These are phyloP conservation scores for Sclerotiophoma versabilis DNA, from an alignment of 2,329 filamentous ascomycete genomes.

Conservation along the genomic window DNA sequence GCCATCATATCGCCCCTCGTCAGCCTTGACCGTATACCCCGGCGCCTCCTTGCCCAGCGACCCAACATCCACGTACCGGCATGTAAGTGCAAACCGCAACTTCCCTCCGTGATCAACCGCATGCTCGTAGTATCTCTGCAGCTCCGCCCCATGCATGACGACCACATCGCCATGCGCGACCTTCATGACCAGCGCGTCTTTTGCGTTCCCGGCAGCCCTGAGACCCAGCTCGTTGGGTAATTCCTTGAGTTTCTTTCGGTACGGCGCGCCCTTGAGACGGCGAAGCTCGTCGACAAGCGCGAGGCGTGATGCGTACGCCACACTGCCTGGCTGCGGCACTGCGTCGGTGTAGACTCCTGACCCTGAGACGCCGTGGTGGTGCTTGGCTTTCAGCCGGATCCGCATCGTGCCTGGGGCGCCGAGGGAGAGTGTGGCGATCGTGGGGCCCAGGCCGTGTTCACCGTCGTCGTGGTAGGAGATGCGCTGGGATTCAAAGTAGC, in stretches of 20 bases:
- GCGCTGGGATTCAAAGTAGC: conserved; percentile 66
- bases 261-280: conserved; percentile 28
- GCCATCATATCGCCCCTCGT: conserved; percentile 50
- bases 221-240: conserved; percentile 50
- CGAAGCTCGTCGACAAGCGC: conserved; percentile 37
- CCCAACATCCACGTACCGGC: conserved; percentile 58
- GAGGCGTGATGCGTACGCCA: conserved; percentile 45
- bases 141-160: conserved; percentile 66
- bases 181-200: conserved; percentile 53
- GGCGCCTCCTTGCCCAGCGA: conserved; percentile 48
- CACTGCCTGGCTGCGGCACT: conserved; percentile 38
- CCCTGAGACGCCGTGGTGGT: conserved; percentile 50
- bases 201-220: conserved; percentile 38
- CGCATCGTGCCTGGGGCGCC: conserved; percentile 66
- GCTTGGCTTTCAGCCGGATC: conserved; percentile 63
- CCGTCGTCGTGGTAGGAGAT: conserved; percentile 73
- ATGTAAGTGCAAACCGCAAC: conserved; percentile 65
- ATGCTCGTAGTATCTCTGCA: conserved; percentile 69
- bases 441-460: conserved; percentile 67
- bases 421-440: conserved; percentile 65
- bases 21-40: conserved; percentile 46
- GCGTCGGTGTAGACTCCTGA: conserved; percentile 43
- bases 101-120: conserved; percentile 59
- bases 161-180: conserved; percentile 70
- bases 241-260: conserved; percentile 36